A percentile compares a stretch with the other conserved stretches of the same genome.
phyloP scores from a whole-genome alignment of 805 yeast genomes.

The Candida mattraensis region DNA sequence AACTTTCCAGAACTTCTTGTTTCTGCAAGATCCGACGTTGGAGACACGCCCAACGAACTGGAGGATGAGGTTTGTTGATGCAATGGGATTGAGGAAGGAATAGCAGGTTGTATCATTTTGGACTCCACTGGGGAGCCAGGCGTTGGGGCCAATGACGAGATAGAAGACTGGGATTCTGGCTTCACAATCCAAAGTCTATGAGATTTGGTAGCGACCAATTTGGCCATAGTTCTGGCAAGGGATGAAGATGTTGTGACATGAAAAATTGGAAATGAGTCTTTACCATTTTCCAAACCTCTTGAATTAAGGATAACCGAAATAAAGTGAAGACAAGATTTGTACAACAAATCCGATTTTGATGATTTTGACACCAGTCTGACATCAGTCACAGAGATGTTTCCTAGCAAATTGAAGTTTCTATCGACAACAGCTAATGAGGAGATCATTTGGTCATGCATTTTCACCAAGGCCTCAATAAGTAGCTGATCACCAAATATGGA shows the following conservation, averaged over 20 bases:
- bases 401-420: slow-evolving; percentile 68
- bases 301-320: slow-evolving; percentile 81
- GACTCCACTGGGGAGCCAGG: slow-evolving; percentile 19
- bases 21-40: slow-evolving; percentile 28
- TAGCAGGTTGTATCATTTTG: slow-evolving; percentile 15
- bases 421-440: slow-evolving; percentile 94
- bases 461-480: slow-evolving; percentile 79
- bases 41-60: slow-evolving; percentile 4
- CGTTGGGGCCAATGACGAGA: slow-evolving; percentile 15
- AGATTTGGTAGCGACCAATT: slow-evolving; percentile 90
- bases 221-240: slow-evolving; percentile 87
- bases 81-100: slow-evolving; percentile 16
- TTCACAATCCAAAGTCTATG: slow-evolving; percentile 88
- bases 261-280: slow-evolving; percentile 95
- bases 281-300: slow-evolving; percentile 91
- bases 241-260: slow-evolving; percentile 82
- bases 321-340: slow-evolving; percentile 83
- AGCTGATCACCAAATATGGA: slow-evolving; percentile 85
- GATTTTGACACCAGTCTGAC: slow-evolving; percentile 85
- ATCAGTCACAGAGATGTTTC: slow-evolving; percentile 93
- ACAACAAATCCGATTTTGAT: slow-evolving; percentile 79
- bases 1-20: slow-evolving; percentile 71
- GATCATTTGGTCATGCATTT: slow-evolving; percentile 81
- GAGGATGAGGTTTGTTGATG: slow-evolving; percentile 14
- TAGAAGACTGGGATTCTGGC: slow-evolving; percentile 35